These are phyloP conservation scores for Leccinum barrowsii DNA, from an alignment of 768 basidiomycete genomes.

Conservation along the genomic window DNA sequence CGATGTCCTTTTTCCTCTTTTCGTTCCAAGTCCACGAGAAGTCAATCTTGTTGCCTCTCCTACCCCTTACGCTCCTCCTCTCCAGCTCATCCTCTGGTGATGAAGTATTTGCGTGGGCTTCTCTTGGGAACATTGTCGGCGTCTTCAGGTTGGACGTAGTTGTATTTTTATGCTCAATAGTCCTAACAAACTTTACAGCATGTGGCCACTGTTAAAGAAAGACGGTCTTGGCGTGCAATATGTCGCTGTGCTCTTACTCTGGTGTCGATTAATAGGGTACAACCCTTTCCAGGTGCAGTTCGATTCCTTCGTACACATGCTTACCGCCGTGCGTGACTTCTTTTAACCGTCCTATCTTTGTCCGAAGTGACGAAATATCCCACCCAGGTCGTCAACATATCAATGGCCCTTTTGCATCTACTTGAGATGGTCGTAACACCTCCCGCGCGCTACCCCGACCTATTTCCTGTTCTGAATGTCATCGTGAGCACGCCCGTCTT, in stretches of 20 bases:
- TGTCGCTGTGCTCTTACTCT: conserved; percentile 59
- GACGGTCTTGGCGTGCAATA: conserved; percentile 81
- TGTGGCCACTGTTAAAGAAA: conserved; percentile 85
- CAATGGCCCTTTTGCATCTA: conserved; percentile 55
- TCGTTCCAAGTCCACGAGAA: conserved; percentile 98
- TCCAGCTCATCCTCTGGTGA: conserved; percentile 37
- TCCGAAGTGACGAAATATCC: not conserved
- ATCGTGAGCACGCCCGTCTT: conserved; percentile 80
- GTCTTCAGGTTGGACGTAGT: conserved; percentile 70
- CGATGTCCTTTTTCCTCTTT: conserved; percentile 93
- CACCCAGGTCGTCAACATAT: conserved; percentile 50
- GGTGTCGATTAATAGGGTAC: conserved; percentile 83
- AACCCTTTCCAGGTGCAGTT: conserved; percentile 53
- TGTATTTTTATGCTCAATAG: not conserved
- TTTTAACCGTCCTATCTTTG: not conserved
- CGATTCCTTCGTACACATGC: conserved; percentile 45
- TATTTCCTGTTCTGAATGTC: conserved; percentile 84
- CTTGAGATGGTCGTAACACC: conserved; percentile 60
- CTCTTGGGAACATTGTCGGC: conserved; percentile 70
- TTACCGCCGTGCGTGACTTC: conserved; percentile 46
- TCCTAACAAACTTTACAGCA: conserved; percentile 45
- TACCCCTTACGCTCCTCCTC: conserved; percentile 80
- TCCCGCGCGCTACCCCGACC: conserved; percentile 77
- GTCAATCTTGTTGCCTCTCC: conserved; percentile 78
- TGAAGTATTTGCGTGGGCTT: conserved; percentile 29